These are phyloP conservation scores for Phytophthora palmivora DNA, from an alignment of 352 stramenopile species.

Conservation along the genomic window DNA sequence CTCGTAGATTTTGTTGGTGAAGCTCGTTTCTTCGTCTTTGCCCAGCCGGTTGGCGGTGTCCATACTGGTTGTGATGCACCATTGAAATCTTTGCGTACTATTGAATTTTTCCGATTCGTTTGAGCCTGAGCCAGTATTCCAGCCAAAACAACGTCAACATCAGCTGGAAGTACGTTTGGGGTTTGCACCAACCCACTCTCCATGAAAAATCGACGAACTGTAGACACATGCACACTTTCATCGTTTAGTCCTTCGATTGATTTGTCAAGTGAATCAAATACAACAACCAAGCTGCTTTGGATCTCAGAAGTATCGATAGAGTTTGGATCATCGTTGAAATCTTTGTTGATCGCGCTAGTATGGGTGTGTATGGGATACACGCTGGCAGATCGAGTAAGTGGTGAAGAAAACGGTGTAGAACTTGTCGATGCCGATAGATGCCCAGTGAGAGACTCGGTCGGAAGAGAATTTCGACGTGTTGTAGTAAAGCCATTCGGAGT, in stretches of 20 bases:
- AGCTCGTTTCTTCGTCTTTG: conserved; percentile 23
- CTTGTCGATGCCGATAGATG: conserved; percentile 2
- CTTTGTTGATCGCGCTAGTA: conserved; percentile 6
- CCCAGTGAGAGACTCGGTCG: conserved; percentile 4
- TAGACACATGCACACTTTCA: conserved; percentile 69
- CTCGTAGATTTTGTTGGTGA: conserved; percentile 16
- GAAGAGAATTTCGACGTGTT: conserved; percentile 26
- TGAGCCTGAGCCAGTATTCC: conserved; percentile 65
- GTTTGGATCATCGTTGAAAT: conserved; percentile 30
- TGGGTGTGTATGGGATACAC: conserved; percentile 10
- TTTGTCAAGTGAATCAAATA: conserved; percentile 62
- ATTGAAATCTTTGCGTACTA: conserved; percentile 64
- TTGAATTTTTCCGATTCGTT: conserved; percentile 53
- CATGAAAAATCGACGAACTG: conserved; percentile 66
- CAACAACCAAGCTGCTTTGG: conserved; percentile 36
- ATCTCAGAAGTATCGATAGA: conserved; percentile 34
- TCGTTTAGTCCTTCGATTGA: conserved; percentile 42
- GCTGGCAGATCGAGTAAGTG: conserved; percentile 7
- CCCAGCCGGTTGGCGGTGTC: conserved; percentile 30
- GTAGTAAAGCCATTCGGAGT: neutral
- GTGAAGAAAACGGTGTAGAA: neutral
- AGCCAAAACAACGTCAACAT: conserved; percentile 77
- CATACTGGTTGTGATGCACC: conserved; percentile 14
- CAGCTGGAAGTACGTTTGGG: conserved; percentile 49
- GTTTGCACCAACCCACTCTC: conserved; percentile 68